These are phyloP conservation scores for Hysterangium stoloniferum DNA, from an alignment of 768 basidiomycete genomes.

Conservation along the genomic window DNA sequence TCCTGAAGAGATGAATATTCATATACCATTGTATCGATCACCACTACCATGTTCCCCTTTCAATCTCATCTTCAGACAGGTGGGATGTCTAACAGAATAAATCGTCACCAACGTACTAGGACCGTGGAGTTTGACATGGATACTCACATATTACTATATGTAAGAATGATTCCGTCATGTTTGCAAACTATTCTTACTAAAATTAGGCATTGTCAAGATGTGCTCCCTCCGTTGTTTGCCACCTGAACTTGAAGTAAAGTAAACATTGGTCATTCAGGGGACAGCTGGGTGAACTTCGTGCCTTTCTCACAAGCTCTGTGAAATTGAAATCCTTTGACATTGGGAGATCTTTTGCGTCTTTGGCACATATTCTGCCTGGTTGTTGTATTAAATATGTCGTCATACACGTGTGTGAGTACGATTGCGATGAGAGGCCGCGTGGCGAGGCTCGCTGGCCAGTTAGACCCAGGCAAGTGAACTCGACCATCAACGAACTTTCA, in stretches of 20 bases:
- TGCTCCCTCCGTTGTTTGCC: slow-evolving; percentile 55
- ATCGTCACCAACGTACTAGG: background rate
- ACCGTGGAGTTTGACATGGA: background rate
- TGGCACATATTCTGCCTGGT: slow-evolving; percentile 60
- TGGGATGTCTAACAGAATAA: background rate
- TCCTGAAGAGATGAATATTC: slow-evolving; percentile 40
- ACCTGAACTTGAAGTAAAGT: slow-evolving; percentile 61
- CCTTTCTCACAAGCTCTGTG: background rate
- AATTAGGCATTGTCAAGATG: slow-evolving; percentile 29
- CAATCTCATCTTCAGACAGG: slow-evolving; percentile 18
- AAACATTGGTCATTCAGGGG: slow-evolving; percentile 49
- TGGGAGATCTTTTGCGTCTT: slow-evolving; percentile 63
- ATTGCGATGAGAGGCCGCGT: slow-evolving; percentile 55
- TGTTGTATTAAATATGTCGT: slow-evolving; percentile 25
- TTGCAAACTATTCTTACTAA: background rate
- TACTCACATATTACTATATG: slow-evolving; percentile 32
- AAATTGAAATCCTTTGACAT: background rate
- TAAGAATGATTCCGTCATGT: slow-evolving; percentile 43
- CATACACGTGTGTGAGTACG: slow-evolving; percentile 17
- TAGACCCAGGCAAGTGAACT: slow-evolving; percentile 39
- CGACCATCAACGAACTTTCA: background rate
- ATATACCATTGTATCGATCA: background rate
- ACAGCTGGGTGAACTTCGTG: slow-evolving; percentile 44
- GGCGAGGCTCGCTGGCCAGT: slow-evolving; percentile 51
- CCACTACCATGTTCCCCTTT: background rate